Base-by-base conservation (phyloP, 805 yeast species). In the Ogataea naganishii region DNA sequence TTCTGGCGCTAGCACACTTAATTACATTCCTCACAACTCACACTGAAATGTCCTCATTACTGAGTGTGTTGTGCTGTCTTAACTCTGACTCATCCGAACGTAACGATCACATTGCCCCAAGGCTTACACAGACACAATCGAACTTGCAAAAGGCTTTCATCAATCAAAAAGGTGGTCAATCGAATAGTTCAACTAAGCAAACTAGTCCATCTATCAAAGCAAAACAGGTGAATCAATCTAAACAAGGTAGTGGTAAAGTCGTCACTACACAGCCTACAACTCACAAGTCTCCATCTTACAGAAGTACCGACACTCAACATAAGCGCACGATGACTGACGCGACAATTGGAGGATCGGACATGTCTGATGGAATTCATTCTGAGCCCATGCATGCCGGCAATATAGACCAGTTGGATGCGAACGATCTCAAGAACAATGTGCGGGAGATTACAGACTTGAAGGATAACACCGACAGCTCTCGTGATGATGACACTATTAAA, bases 401-500 rank as follows among this genome's bases (percentile, higher is more conserved):
- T 23, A 20, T 6, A 20, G 14, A 26, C 14, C 17, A 17, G 20
- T 23, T 21, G 4, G 27, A 30, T 24, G 12, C 26, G 20, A 33
- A 35, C 22, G 24, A 15, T 31, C 2, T 30, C 34, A 18, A 41
- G 43, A 25, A 28, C 25, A 31, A 41, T 6, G 41, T 44, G 17
- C 46, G 43, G 11, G 57, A 55, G 29, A 43, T 45, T 15, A 48
- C 60, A 6, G 54, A 53, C 24, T 37, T 34, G 10, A 56, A 56
- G 27, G 58, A 56, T 26, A 48, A 54, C 8, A 47, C 60, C 3
- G 59, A 55, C 32, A 49, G 56, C 27, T 54, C 60, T 7, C 54
- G 53, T 32, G 58, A 52, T 38, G 59, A 53, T 30, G 58, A 52
- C 16, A 44, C 51, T 2, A 37, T 49, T 4, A 43, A 40, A 19